These are phyloP conservation scores for Eudorina sp. DNA, from an alignment of 139 green algal genomes.

Conservation along the genomic window DNA sequence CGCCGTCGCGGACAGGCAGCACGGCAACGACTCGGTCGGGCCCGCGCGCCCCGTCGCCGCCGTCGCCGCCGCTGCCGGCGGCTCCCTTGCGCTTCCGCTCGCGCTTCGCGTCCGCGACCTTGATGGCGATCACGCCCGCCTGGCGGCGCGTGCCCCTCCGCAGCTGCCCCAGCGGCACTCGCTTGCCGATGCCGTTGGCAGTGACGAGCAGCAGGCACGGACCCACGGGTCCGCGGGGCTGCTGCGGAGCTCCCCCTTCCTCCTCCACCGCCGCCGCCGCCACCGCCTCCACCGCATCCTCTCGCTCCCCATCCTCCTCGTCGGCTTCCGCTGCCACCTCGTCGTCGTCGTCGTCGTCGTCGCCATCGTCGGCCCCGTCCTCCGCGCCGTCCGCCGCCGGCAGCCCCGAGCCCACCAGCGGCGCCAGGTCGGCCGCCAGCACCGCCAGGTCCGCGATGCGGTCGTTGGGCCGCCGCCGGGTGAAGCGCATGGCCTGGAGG, in stretches of 20 bases:
- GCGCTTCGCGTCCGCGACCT: not conserved
- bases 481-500: constrained; percentile 64
- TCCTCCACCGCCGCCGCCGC: not conserved
- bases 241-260: not conserved
- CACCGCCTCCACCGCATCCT: not conserved
- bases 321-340: not conserved
- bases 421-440: constrained; percentile 52
- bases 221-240: not conserved
- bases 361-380: not conserved
- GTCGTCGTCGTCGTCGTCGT: not conserved
- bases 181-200: constrained; percentile 59
- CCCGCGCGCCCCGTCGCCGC: not conserved
- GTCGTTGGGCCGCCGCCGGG: not conserved
- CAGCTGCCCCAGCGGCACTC: constrained; percentile 61
- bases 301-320: not conserved
- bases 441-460: constrained; percentile 70
- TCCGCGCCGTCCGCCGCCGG: not conserved
- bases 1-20: constrained; percentile 27
- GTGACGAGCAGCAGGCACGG: constrained; percentile 71
- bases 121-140: constrained; percentile 40
- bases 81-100: not conserved
- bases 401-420: constrained; percentile 25
- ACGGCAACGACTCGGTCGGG: constrained; percentile 18
- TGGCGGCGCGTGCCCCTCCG: constrained; percentile 42
- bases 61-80: not conserved